phyloP scores from a whole-genome alignment of 176 grass and related monocot genomes.

The Bolboschoenus planiculmis region DNA sequence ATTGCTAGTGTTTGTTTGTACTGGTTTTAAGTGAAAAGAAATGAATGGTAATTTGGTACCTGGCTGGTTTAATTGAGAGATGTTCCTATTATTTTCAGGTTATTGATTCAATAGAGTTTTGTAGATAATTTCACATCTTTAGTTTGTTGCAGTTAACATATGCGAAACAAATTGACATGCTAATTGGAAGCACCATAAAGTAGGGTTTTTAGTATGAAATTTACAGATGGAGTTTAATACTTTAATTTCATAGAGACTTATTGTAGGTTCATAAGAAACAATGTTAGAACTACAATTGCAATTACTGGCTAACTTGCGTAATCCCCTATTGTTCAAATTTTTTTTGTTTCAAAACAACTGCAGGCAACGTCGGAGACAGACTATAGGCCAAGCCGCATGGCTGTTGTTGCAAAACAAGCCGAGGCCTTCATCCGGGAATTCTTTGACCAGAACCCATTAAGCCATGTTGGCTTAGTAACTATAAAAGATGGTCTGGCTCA shows the following conservation, averaged over 20 bases:
- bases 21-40: background rate
- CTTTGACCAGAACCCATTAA: conserved; percentile 96
- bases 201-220: background rate
- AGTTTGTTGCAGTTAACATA: background rate
- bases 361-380: conserved; percentile 92
- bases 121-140: background rate
- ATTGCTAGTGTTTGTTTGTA: background rate
- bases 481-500: conserved; percentile 81
- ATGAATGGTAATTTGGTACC: background rate
- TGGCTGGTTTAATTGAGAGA: background rate
- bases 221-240: background rate
- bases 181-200: background rate
- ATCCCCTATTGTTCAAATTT: background rate
- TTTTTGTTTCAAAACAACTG: conserved; percentile 11
- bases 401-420: conserved; percentile 58
- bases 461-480: conserved; percentile 72
- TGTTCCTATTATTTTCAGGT: background rate
- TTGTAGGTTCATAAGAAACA: background rate
- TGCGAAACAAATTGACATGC: background rate
- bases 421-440: conserved; percentile 91
- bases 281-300: background rate
- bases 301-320: background rate
- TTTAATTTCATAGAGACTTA: background rate
- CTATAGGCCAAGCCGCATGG: conserved; percentile 94
- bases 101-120: too few species aligned